Conservation (phyloP, 495 filamentous ascomycete species). For the Aspergillus heteromorphus region DNA sequence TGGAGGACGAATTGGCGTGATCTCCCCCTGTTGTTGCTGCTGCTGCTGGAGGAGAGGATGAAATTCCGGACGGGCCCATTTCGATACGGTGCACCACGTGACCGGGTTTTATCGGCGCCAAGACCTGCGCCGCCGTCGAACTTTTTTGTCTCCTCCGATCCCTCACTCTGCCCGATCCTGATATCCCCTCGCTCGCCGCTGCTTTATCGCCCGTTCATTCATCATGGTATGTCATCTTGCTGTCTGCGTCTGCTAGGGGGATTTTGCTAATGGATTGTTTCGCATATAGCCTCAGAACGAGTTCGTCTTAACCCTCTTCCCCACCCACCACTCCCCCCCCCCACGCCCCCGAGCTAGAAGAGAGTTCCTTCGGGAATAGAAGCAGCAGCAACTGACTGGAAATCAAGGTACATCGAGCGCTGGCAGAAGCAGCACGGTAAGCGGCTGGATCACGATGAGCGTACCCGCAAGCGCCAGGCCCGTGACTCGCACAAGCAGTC, state of each 20-base stretch:
- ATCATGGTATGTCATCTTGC: constrained; percentile 32
- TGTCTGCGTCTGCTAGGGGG: neutral
- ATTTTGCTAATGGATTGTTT: constrained; percentile 3
- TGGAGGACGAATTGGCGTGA: neutral
- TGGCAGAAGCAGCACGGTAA: constrained; percentile 78
- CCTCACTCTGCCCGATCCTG: constrained; percentile 14
- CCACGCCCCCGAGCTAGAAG: constrained; percentile 2
- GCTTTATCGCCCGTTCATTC: constrained; percentile 9
- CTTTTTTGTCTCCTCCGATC: constrained; percentile 31
- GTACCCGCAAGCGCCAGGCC: constrained; percentile 77
- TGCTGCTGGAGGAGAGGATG: neutral
- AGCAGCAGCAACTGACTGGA: constrained; percentile 12
- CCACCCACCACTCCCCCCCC: constrained; percentile 17
- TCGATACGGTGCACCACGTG: constrained; percentile 17
- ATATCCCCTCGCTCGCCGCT: constrained; percentile 2
- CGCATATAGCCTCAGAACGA: constrained; percentile 71
- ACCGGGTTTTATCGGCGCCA: constrained; percentile 26
- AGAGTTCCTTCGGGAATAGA: neutral
- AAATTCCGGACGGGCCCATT: constrained; percentile 8
- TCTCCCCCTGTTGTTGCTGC: neutral
- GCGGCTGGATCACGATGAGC: constrained; percentile 86
- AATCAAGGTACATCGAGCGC: constrained; percentile 73
- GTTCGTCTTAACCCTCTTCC: constrained; percentile 31
- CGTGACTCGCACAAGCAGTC: constrained; percentile 82
- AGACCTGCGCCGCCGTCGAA: constrained; percentile 26